Evolutionary conservation across 371 early-diverging fungal genomes (phyloP).

Genomic region (Entomophthora muscae): DNA sequence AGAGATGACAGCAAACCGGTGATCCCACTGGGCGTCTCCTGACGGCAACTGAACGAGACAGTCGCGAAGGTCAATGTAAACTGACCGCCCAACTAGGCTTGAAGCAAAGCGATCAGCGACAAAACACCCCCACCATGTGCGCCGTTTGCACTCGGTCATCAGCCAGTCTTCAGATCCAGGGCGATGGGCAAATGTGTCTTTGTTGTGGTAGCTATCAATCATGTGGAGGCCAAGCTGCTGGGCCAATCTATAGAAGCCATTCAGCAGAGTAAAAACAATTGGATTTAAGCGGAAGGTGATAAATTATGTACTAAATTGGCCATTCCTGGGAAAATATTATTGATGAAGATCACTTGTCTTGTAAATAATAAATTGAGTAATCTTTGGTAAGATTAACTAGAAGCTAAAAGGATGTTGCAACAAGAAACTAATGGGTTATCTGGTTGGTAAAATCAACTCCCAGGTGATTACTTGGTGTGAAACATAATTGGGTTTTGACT

Average conservation of each 20-base stretch:
- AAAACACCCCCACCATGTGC: conserved; percentile 11
- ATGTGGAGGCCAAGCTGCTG: conserved; percentile 7
- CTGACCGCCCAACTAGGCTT: not conserved
- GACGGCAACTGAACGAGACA: conserved; percentile 1
- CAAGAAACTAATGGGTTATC: too few relatives aligned
- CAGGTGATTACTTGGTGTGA: too few relatives aligned
- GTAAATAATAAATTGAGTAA: too few relatives aligned
- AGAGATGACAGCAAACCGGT: conserved; percentile 2
- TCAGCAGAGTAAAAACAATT: too few relatives aligned
- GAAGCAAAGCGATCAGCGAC: conserved; percentile 8
- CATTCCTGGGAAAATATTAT: too few relatives aligned
- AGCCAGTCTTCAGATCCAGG: conserved; percentile 1
- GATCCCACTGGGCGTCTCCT: conserved; percentile 8
- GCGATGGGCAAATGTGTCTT: not conserved
- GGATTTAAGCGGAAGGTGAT: too few relatives aligned
- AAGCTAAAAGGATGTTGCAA: too few relatives aligned
- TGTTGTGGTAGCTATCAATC: conserved; percentile 9
- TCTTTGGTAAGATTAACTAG: too few relatives aligned
- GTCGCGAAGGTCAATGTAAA: conserved; percentile 6
- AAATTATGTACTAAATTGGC: too few relatives aligned
- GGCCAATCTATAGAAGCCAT: conserved; percentile 4
- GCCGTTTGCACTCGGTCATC: conserved; percentile 5
- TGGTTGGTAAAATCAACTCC: too few relatives aligned
- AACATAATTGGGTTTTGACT: too few relatives aligned
- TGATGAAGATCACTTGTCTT: too few relatives aligned